A percentile compares a stretch with the other conserved stretches of the same genome.
Conservation (phyloP, 148 eudicot genomes). For the Nepenthes gracilis region DNA sequence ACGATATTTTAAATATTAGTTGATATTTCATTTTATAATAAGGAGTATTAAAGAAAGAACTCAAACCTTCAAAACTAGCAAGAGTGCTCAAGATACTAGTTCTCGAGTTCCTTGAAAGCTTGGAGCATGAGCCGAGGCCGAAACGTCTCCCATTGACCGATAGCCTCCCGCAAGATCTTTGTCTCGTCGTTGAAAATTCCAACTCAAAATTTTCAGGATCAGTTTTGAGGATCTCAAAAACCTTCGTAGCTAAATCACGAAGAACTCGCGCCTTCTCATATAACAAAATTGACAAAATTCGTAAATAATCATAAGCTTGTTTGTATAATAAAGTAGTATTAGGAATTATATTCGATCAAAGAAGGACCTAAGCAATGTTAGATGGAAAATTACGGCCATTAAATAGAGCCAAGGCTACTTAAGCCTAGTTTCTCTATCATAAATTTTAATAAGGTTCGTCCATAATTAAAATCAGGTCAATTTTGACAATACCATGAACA, state of each 20-base stretch:
- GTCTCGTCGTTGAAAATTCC: conserved; percentile 41
- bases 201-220: conserved; percentile 48
- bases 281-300: background rate
- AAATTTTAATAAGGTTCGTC: no score
- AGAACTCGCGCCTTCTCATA: conserved; percentile 60
- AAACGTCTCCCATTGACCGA: conserved; percentile 19
- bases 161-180: conserved; percentile 46
- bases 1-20: no score
- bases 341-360: background rate
- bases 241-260: conserved; percentile 60
- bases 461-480: no score
- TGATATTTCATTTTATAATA: no score
- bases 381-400: no score
- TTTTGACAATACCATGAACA: no score
- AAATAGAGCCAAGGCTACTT: no score
- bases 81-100: background rate
- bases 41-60: conserved; percentile 1
- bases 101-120: conserved; percentile 15
- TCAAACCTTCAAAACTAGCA: background rate
- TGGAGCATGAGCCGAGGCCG: conserved; percentile 11
- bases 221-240: conserved; percentile 46
- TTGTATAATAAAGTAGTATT: background rate
- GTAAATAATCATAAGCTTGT: background rate
- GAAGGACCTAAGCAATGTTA: no score
- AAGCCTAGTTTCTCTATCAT: no score